These are phyloP conservation scores for Gracilaria vermiculophylla DNA, from an alignment of 23 red algal genomes.

Conservation along the genomic window DNA sequence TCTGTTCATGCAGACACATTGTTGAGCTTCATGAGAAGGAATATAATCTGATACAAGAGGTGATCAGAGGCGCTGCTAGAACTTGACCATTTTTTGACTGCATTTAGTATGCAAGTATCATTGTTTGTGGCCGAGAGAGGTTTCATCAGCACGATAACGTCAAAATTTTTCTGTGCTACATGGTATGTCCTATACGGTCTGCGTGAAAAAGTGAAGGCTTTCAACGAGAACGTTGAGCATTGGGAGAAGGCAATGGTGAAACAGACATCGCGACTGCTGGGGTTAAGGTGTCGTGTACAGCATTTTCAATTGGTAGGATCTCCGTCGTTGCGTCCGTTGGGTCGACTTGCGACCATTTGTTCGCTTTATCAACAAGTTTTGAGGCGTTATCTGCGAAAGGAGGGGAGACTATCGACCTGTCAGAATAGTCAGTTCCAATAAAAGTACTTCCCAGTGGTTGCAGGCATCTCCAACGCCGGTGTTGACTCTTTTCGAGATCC, in stretches of 20 bases:
- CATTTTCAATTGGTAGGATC: conserved; percentile 42
- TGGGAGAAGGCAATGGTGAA: conserved; percentile 39
- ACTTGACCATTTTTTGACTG: conserved; percentile 35
- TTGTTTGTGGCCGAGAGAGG: conserved; percentile 8
- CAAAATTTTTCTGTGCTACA: conserved; percentile 20
- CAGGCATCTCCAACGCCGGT: too few relatives aligned
- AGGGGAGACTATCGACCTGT: not conserved
- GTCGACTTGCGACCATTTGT: conserved; percentile 28
- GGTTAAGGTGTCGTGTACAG: not conserved
- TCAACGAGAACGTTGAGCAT: not conserved
- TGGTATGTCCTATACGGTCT: conserved; percentile 13
- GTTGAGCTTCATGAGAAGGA: conserved; percentile 18
- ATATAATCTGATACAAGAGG: conserved; percentile 12
- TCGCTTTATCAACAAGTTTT: conserved; percentile 21
- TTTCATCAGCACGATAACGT: not conserved
- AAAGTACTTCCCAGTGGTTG: too few relatives aligned
- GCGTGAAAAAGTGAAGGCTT: conserved; percentile 2
- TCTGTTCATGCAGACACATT: not conserved
- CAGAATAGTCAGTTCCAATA: too few relatives aligned
- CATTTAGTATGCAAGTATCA: not conserved
- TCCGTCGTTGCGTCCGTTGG: conserved; percentile 19
- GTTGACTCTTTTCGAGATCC: too few relatives aligned
- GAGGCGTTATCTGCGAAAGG: conserved; percentile 1
- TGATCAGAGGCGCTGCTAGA: not conserved
- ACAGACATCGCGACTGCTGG: conserved; percentile 28